A percentile compares a stretch with the other conserved stretches of the same genome.
phyloP scores from a whole-genome alignment of 768 basidiomycete genomes.

The Auricularia sp. region DNA sequence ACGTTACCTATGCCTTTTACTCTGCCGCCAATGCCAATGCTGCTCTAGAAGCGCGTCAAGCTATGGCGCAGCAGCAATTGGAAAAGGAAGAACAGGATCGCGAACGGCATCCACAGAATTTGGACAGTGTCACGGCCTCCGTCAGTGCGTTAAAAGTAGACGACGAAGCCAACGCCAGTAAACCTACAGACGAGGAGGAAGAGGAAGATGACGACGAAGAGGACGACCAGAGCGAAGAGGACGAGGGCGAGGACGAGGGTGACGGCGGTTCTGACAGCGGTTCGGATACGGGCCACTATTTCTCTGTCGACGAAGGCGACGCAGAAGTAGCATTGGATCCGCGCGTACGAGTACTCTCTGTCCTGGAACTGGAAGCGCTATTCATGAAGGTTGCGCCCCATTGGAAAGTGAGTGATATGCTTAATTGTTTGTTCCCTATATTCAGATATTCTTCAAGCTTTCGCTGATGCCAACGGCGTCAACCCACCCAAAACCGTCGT shows the following conservation, averaged over 20 bases:
- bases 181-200: too few species aligned
- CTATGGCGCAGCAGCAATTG: constrained; percentile 14
- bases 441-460: constrained; percentile 35
- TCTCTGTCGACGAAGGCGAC: constrained; percentile 44
- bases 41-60: constrained; percentile 59
- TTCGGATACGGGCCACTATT: constrained; percentile 20
- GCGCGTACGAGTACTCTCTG: constrained; percentile 69
- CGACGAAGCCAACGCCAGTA: too few species aligned
- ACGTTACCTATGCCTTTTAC: constrained; percentile 80
- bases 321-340: constrained; percentile 42
- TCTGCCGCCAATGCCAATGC: constrained; percentile 84
- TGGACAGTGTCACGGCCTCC: too few species aligned
- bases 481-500: constrained; percentile 58
- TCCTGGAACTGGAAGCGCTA: constrained; percentile 77
- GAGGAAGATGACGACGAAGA: background rate
- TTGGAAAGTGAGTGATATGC: constrained; percentile 41
- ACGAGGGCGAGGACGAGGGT: constrained; percentile 11
- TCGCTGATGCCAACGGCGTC: constrained; percentile 46
- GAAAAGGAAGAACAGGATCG: background rate
- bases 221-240: constrained; percentile 11
- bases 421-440: background rate
- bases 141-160: too few species aligned
- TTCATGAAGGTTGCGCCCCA: constrained; percentile 66
- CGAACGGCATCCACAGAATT: background rate
- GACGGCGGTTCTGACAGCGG: constrained; percentile 30